Evolutionary conservation across 805 yeast genomes (phyloP).

Genomic region (Candida succiphila): DNA sequence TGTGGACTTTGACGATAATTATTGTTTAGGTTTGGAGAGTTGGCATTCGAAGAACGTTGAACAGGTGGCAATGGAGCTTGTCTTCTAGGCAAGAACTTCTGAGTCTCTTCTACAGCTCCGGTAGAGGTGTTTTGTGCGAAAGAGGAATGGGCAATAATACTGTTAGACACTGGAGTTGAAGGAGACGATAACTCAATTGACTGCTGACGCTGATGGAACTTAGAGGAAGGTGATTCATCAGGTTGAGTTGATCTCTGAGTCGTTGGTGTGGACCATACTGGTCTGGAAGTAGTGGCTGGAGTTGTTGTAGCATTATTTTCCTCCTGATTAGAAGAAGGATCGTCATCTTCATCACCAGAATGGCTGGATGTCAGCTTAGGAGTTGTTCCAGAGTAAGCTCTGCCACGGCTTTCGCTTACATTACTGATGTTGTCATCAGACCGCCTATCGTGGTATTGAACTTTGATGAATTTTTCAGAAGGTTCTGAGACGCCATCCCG

Average conservation of each 20-base stretch:
- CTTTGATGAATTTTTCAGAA: constrained; percentile 18
- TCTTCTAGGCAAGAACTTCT: constrained; percentile 22
- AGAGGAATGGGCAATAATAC: constrained; percentile 2
- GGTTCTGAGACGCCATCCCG: constrained; percentile 10
- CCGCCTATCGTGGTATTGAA: constrained; percentile 10
- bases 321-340: background rate
- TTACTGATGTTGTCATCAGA: constrained; percentile 12
- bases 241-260: constrained; percentile 6
- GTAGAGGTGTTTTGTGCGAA: constrained; percentile 3
- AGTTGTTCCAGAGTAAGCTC: constrained; percentile 6
- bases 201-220: background rate
- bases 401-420: background rate
- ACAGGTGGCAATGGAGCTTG: constrained; percentile 28
- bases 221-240: background rate
- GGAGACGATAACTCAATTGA: background rate
- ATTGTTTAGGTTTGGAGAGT: background rate
- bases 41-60: constrained; percentile 4
- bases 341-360: constrained; percentile 8
- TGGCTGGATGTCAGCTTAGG: constrained; percentile 8
- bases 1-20: background rate
- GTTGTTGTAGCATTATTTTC: background rate
- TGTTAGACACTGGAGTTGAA: background rate
- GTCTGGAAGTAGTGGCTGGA: constrained; percentile 6
- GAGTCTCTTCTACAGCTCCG: constrained; percentile 6
- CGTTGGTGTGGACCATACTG: constrained; percentile 4